These are phyloP conservation scores for Oryza coarctata DNA, from an alignment of 176 grass and related monocot species.

Conservation along the genomic window DNA sequence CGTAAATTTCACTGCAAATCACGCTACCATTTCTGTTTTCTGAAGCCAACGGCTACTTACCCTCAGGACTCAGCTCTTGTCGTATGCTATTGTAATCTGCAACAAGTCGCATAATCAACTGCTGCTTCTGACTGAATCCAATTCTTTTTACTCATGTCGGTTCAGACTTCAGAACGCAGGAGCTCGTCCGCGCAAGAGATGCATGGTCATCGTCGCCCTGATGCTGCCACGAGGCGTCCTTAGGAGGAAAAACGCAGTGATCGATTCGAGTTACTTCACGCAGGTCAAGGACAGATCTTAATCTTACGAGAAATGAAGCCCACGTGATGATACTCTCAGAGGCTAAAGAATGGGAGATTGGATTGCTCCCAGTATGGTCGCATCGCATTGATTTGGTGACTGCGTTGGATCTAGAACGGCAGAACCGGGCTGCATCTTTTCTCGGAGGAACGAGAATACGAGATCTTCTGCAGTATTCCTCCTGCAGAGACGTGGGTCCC, in stretches of 20 bases:
- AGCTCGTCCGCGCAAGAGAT: background rate
- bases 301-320: slow-evolving; percentile 6
- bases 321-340: background rate
- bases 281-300: slow-evolving; percentile 28
- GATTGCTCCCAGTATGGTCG: background rate
- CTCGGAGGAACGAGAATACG: too few relatives aligned
- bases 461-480: too few relatives aligned
- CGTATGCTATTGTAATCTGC: background rate
- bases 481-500: too few relatives aligned
- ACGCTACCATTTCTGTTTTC: background rate
- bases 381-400: background rate
- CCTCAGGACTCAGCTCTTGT: background rate
- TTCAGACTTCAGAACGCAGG: slow-evolving; percentile 12
- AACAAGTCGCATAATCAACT: background rate
- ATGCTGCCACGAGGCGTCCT: background rate
- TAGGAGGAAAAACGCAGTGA: background rate
- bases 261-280: background rate
- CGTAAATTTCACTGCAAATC: background rate
- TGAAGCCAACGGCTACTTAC: slow-evolving; percentile 32
- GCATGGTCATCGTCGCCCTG: too few relatives aligned
- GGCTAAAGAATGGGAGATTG: background rate
- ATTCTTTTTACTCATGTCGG: background rate
- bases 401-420: background rate
- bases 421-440: background rate
- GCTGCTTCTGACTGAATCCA: background rate